Percentiles rank a stretch among this genome's conserved stretches.
These are phyloP conservation scores for Extremus antarcticus DNA, from an alignment of 495 filamentous ascomycete genomes.

Conservation along the genomic window DNA sequence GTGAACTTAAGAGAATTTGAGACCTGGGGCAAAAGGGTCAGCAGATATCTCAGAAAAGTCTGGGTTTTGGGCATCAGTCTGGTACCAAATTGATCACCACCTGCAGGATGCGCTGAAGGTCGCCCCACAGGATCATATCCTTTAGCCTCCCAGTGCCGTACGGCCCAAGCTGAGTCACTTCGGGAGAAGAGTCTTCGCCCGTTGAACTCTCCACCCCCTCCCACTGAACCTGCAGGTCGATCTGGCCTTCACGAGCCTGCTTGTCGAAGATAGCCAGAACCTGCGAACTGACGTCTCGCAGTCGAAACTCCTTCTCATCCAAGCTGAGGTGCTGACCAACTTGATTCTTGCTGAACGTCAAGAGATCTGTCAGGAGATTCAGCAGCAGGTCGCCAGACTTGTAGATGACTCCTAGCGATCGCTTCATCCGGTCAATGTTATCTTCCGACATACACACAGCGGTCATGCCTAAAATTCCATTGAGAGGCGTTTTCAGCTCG, in stretches of 20 bases:
- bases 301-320: slow-evolving; percentile 74
- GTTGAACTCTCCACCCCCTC: slow-evolving; percentile 42
- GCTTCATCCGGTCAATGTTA: slow-evolving; percentile 61
- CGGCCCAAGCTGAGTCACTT: slow-evolving; percentile 37
- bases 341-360: slow-evolving; percentile 91
- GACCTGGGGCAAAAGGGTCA: too few species aligned
- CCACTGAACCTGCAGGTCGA: slow-evolving; percentile 61
- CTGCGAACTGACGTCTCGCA: slow-evolving; percentile 70
- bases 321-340: slow-evolving; percentile 67
- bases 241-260: slow-evolving; percentile 67
- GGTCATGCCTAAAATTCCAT: slow-evolving; percentile 88
- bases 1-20: slow-evolving; percentile 92
- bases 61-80: too few species aligned
- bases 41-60: too few species aligned
- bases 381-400: slow-evolving; percentile 81
- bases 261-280: slow-evolving; percentile 78
- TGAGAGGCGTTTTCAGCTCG: slow-evolving; percentile 83
- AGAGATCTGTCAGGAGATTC: slow-evolving; percentile 78
- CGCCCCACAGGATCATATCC: slow-evolving; percentile 77
- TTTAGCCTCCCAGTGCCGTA: slow-evolving; percentile 52
- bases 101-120: slow-evolving; percentile 78
- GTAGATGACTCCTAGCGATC: slow-evolving; percentile 74
- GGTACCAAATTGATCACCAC: slow-evolving; percentile 87
- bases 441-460: slow-evolving; percentile 86
- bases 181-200: slow-evolving; percentile 17